These are phyloP conservation scores for Cystobasidium ongulense DNA, from an alignment of 768 basidiomycete species.

Conservation along the genomic window DNA sequence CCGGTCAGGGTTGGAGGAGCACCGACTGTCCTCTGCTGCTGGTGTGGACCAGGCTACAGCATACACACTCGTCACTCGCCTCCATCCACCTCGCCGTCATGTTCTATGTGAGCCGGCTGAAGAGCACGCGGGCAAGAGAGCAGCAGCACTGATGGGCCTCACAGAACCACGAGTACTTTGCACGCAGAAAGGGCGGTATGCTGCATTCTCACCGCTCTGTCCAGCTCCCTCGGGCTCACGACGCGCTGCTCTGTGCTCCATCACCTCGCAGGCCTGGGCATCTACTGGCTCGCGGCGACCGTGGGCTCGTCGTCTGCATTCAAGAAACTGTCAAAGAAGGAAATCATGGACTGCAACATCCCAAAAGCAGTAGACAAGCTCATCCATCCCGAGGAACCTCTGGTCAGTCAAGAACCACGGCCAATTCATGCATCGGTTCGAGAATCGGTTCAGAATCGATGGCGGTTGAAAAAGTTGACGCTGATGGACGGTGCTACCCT, in stretches of 20 bases:
- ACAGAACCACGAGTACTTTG: constrained; percentile 4
- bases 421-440: not conserved
- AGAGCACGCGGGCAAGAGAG: not conserved
- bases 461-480: not conserved
- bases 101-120: constrained; percentile 10
- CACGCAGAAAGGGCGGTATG: constrained; percentile 1
- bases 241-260: not conserved
- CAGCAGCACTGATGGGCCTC: not conserved
- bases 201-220: not conserved
- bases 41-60: not conserved
- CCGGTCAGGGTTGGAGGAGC: not conserved
- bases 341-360: constrained; percentile 19
- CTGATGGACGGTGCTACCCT: not conserved
- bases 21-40: too few species aligned
- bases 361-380: constrained; percentile 13
- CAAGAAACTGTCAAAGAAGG: constrained; percentile 26
- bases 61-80: not conserved
- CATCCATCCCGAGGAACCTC: constrained; percentile 26
- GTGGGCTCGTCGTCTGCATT: not conserved
- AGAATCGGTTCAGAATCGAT: not conserved
- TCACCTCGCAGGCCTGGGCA: constrained; percentile 15
- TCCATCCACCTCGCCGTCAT: not conserved
- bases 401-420: not conserved
- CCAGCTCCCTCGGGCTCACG: not conserved
- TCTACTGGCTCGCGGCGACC: constrained; percentile 22